A percentile compares a stretch with the other conserved stretches of the same genome.
Evolutionary conservation across 1,284 basidiomycete genomes (phyloP).

Genomic region (Tilletiopsis washingtonensis): DNA sequence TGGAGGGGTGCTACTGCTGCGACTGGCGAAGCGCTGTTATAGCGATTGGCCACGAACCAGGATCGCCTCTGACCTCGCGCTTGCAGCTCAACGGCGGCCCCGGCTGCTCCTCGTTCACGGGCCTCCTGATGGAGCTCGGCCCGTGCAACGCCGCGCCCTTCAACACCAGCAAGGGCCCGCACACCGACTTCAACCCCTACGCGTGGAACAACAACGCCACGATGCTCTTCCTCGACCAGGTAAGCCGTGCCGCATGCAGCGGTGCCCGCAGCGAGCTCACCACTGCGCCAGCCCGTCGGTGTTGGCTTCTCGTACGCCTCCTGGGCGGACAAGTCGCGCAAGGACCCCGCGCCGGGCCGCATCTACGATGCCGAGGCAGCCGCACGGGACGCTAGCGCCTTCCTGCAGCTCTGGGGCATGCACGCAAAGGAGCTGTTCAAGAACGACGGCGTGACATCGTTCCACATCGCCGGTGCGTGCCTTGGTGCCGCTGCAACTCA

Average conservation of each 20-base stretch:
- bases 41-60: too few relatives aligned
- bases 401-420: slow-evolving; percentile 39
- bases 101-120: slow-evolving; percentile 40
- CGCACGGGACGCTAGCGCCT: slow-evolving; percentile 39
- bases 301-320: slow-evolving; percentile 43
- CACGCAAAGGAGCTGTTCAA: slow-evolving; percentile 27
- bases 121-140: slow-evolving; percentile 43
- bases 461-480: slow-evolving; percentile 19
- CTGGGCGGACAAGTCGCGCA: slow-evolving; percentile 33
- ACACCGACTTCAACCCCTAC: slow-evolving; percentile 33
- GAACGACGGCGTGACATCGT: slow-evolving; percentile 5
- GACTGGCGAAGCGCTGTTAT: too few relatives aligned
- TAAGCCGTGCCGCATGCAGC: too few relatives aligned
- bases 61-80: too few relatives aligned
- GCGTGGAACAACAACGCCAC: slow-evolving; percentile 42
- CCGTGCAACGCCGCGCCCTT: slow-evolving; percentile 36
- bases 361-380: slow-evolving; percentile 30
- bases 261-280: too few relatives aligned
- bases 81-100: too few relatives aligned
- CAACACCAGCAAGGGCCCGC: slow-evolving; percentile 15
- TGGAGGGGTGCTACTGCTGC: slow-evolving; percentile 16
- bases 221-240: slow-evolving; percentile 42
- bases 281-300: slow-evolving; percentile 45
- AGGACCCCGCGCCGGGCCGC: slow-evolving; percentile 29
- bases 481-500: slow-evolving; percentile 2